Base-by-base conservation (phyloP, 2,329 filamentous ascomycete species). In the Penicillium olsonii region DNA sequence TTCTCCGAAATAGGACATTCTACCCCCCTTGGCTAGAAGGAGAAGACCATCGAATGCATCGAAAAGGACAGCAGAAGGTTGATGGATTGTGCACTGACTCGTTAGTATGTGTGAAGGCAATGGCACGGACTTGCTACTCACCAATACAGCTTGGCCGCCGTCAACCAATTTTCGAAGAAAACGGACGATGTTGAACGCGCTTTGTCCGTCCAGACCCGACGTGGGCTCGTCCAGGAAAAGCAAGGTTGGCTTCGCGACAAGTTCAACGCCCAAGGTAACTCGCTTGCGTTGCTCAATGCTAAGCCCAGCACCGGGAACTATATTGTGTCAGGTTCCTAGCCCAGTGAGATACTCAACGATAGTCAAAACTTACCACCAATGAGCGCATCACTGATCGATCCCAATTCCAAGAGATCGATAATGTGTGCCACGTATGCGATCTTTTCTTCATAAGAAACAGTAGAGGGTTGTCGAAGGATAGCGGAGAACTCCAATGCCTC, bases 141-240 rank as follows among this genome's bases (percentile, higher is more conserved):
- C 83, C 1, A 88, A 70, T 2, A 88, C 80, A 4, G 85, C 84
- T 58, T 88, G 85, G 0, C 85, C 85, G 2, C 78, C 78, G 41
- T 83, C 79, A 7, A 85, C 84, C 0, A 88, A 75, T 64, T 87
- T 87, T 10, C 83, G 75, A 15, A 88, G 64, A 68, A 88, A 87
- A 0, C 83, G 80, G 5, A 87, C 77, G 22, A 69, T 69, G 14
- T 69, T 69, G 51, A 64, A 69, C 1, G 87, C 85, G 5, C 84
- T 84, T 53, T 87, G 84, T 1, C 83, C 84, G 54, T 89, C 87
- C 0, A 90, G 74, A 45, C 82, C 82, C 0, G 79, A 83, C 0
- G 81, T 84, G 0, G 82, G 82, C 56, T 84, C 82, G 47, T 84
- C 82, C 7, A 84, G 68, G 65, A 84, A 84, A 50, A 84, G 75